Base-by-base conservation (phyloP, 257 asterid genomes). In the Solanum habrochaites region DNA sequence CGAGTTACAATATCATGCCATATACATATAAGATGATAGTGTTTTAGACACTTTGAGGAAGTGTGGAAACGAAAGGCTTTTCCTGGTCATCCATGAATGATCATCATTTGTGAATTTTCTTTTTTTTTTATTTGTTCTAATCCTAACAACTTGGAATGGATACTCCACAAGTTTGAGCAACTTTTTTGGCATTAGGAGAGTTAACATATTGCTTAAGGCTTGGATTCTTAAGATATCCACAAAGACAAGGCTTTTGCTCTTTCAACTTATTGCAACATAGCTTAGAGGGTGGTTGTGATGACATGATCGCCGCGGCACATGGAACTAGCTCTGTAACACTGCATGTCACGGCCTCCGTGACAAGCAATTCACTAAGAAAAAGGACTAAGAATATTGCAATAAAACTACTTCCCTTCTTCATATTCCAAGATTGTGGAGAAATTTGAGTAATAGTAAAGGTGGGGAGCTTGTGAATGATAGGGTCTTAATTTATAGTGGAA, bases 171-270 rank as follows among this genome's bases (percentile, higher is more conserved):
- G 75, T 15, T 20, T 2, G 49, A 13, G 89, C 74, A 86, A 90
- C 86, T 80, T 12, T 88, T 25, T 20, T 21, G 82, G 90, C 90
- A 73, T 75, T 77, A 15, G 92, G 89, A 40, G 91, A 86, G 82
- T 88, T 88, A 15, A 90, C 82, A 56, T 85, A 90, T 29, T 43
- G 89, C 16, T 42, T 39, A 7, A 87, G 78, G 35, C 9, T 85
- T 56, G 91, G 92, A 58, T 90, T 32, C 45, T 27, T 82, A 42
- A 85, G 23, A 16, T 90, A 90, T 12, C 89, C 88, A 75, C 92
- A 90, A 39, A 90, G 89, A 86, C 91, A 90, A 25, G 92, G 92
- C 69, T 39, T 85, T 72, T 90, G 92, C 70, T 82, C 86, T 49
- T 23, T 83, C 84, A 90, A 84, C 70, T 83, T 87, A 23, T 16